phyloP scores from a whole-genome alignment of 2,329 filamentous ascomycete genomes.

The Xylaria digitata region DNA sequence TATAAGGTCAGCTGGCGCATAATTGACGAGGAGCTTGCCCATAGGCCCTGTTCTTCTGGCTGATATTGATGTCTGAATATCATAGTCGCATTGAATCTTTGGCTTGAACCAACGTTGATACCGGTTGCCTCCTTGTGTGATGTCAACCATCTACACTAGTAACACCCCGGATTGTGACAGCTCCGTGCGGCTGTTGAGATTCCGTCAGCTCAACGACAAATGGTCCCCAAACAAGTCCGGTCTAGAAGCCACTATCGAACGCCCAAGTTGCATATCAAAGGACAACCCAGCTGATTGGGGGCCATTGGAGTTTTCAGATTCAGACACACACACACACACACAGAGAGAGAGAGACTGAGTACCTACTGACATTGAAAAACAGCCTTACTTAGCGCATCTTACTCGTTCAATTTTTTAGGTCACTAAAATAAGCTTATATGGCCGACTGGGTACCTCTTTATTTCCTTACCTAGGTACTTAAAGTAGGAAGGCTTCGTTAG shows the following conservation, averaged over 20 bases:
- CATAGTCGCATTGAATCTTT: neutral
- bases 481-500: too few relatives aligned
- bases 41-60: neutral
- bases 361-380: too few relatives aligned
- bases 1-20: neutral
- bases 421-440: neutral
- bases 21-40: neutral
- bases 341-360: too few relatives aligned
- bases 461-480: too few relatives aligned
- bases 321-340: neutral
- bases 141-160: neutral
- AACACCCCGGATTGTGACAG: slow-evolving; percentile 27
- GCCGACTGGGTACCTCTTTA: neutral
- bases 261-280: slow-evolving; percentile 5
- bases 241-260: slow-evolving; percentile 27
- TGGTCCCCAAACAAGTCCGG: slow-evolving; percentile 25
- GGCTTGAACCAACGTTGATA: neutral
- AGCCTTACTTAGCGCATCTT: neutral
- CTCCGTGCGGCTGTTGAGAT: slow-evolving; percentile 23
- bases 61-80: neutral
- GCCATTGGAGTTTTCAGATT: slow-evolving; percentile 7
- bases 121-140: too few relatives aligned
- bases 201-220: slow-evolving; percentile 23
- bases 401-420: neutral
- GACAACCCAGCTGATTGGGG: slow-evolving; percentile 14